Evolutionary conservation across 1,284 basidiomycete genomes (phyloP), one percentile per base, ranked within the genome.

Genomic region (Rhodotorula sp.): DNA sequence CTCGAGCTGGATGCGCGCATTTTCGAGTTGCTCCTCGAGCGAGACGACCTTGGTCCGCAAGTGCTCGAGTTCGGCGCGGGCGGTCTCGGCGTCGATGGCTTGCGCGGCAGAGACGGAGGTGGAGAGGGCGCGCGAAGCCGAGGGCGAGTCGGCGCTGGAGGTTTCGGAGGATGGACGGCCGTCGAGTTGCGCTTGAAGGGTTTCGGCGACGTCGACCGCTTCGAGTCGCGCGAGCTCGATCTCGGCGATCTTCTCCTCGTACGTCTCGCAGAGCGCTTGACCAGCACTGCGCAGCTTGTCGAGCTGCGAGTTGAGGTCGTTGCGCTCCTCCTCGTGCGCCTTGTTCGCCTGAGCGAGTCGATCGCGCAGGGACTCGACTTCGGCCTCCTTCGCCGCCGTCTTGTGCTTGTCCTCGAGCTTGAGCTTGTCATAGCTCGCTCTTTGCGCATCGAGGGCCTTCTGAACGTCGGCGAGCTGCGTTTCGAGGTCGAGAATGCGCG

Each of bases 11-110:
- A 83, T 83, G 27, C 86, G 88, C 2, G 87, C 84, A 76, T 96
- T 92, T 71, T 94, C 91, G 17, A 97, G 84, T 75, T 88, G 84
- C 77, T 96, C 94, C 78, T 98, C 94, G 73, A 94, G 83, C 44
- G 83, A 83, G 3, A 84, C 80, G 54, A 94, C 85, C 79, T 90
- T 90, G 78, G 85, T 86, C 78, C 92, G 89, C 44, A 95, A 83
- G 79, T 98, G 92, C 63, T 87, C 85, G 34, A 92, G 84, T 79
- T 98, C 93, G 52, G 94, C 93, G 27, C 86, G 87, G 1, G 68
- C 64, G 85, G 87, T 89, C 80, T 97, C 93, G 77, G 95, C 95
- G 81, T 98, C 94, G 77, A 98, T 97, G 77, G 93, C 88, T 2
- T 88, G 86, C 0, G 92, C 86, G 80, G 59, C 75, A 67, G 55